Base-by-base conservation (phyloP, 345 rosid genomes). In the Cardamine occulta region DNA sequence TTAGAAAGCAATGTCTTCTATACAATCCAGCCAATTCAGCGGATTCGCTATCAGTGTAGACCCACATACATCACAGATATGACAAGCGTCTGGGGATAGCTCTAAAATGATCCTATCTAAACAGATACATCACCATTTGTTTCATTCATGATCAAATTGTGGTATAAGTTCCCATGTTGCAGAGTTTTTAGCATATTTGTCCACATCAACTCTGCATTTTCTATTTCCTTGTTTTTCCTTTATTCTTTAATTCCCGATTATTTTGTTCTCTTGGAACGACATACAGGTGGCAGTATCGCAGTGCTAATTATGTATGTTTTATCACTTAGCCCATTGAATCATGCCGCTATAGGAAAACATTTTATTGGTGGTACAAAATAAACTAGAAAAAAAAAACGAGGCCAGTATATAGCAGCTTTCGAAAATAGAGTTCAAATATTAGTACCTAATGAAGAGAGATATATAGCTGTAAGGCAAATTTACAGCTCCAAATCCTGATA, bases 401-500 rank as follows among this genome's bases (percentile, higher is more conserved):
- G 13, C 55, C 19, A 8, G 44, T 40, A 52, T 10, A 29, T 49
- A 9, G 49, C 37, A 48, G 59, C 28, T n/a, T 18, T 52, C 17
- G 7, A 55, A 66, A 24, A 35, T 51, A 12, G 35, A 66, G 65
- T 57, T 32, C 4, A 56, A 45, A 66, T 45, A 44, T 31, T 19
- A 57, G 66, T 82, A 93, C 97, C 98, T 87, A 61, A 93, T 91
- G 83, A 93, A 93, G 74, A 93, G 96, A 6, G 98, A 93, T 68
- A 93, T 85, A 80, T 93, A 93, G 64, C 97, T 91, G 86, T 91
- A 89, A 19, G 98, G 98, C 79, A 93, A 86, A 82, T 93, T 93
- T 18, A 93, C 98, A 72, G 96, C 98, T 62, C 97, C 96, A 84
- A 93, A 93, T 55, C 98, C 98, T 55, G 98, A 89, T 39, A 93